Base-by-base conservation (phyloP, 2,329 filamentous ascomycete genomes). In the Simplicillium aogashimaense region DNA sequence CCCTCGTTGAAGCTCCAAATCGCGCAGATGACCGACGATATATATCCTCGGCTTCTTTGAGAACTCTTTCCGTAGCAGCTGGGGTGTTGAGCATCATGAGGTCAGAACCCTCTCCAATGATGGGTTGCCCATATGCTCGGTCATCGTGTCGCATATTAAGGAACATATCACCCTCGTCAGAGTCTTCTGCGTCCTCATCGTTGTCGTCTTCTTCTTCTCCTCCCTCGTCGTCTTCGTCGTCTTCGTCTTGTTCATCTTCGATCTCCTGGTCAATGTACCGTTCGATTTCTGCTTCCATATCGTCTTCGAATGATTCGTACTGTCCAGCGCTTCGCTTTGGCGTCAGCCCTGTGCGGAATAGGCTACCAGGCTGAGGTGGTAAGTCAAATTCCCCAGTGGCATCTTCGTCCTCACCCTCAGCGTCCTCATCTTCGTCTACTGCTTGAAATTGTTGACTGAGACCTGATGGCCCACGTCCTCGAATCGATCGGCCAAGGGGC, bases 71-170 rank as follows among this genome's bases (percentile, higher is more conserved):
- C 12, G 69, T 71, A 5, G 71, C 74, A 3, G 72, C 70, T 1
- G 75, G 72, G 8, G 72, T 76, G 34, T 67, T 62, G 36, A 77
- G 60, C 63, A 76, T 66, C 59, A 78, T 64, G 33, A 77, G 50
- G 44, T 78, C 72, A 15, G 67, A 64, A 16, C 66, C 66, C 31
- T 70, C 64, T 20, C 60, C 66, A 35, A 64, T 64, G 28, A 63
- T 51, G 12, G 60, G 55, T 40, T 59, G 56, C 18, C 57, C 62
- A 32, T 62, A 64, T 25, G 51, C 53, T 30, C 63, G 53, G 44
- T 65, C 60, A 41, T 63, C 60, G 41, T 64, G 60, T 31, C 60
- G 60, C 66, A 70, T 64, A 46, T 69, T 66, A n/a, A 72, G 56
- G 47, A 71, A 72, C 54, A 72, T 58, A 46, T 72, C 67, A 7